Conservation (phyloP, 2,329 filamentous ascomycete species). For the Acrodontium crateriforme region DNA sequence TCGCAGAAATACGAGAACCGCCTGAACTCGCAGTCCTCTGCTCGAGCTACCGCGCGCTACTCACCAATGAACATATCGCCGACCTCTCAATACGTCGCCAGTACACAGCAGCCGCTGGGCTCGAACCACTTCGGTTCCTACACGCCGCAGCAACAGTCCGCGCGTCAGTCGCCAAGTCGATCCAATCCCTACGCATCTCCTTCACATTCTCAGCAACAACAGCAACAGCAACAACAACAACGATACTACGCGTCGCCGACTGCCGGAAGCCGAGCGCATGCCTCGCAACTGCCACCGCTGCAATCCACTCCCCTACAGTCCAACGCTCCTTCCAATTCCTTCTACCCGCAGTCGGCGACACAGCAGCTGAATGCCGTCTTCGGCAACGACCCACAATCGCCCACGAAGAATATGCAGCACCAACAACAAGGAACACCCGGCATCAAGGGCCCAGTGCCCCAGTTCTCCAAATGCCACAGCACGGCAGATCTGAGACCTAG, state of each 20-base stretch:
- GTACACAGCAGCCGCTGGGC: conserved; percentile 39
- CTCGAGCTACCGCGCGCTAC: conserved; percentile 76
- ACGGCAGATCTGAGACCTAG: conserved; percentile 65
- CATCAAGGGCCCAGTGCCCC: conserved; percentile 60
- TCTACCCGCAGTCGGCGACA: conserved; percentile 57
- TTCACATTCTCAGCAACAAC: conserved; percentile 20
- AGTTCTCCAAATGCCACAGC: conserved; percentile 67
- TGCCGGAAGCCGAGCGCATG: conserved; percentile 30
- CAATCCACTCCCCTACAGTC: conserved; percentile 60
- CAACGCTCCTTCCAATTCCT: conserved; percentile 40
- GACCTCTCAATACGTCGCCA: conserved; percentile 57
- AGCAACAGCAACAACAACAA: conserved; percentile 22
- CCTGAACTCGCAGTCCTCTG: conserved; percentile 60
- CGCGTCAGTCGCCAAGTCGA: conserved; percentile 68
- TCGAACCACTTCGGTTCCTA: conserved; percentile 20
- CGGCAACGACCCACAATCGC: conserved; percentile 31
- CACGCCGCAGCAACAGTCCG: conserved; percentile 34
- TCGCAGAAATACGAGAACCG: conserved; percentile 79
- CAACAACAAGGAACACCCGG: conserved; percentile 22
- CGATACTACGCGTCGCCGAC: conserved; percentile 45
- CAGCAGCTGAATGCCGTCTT: conserved; percentile 57
- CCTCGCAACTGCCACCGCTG: conserved; percentile 62
- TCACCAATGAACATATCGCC: conserved; percentile 93
- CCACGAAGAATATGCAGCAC: conserved; percentile 35
- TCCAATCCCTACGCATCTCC: conserved; percentile 43